phyloP scores from a whole-genome alignment of 345 rosid genomes.

The Populus pruinosa region DNA sequence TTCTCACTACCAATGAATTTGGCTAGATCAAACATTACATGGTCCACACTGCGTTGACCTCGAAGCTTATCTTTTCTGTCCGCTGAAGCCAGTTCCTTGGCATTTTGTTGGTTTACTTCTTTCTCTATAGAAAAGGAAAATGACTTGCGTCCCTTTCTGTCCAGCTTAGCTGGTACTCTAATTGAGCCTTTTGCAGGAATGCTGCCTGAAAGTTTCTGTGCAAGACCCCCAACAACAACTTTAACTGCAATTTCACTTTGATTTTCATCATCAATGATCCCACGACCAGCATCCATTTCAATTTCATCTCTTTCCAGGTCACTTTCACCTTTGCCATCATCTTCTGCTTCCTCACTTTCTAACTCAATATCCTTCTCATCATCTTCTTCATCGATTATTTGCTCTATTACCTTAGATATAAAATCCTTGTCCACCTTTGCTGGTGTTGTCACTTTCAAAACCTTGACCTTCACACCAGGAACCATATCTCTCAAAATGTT shows the following conservation, averaged over 20 bases:
- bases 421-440: conserved; percentile 79
- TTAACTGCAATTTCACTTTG: conserved; percentile 67
- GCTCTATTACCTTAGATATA: conserved; percentile 79
- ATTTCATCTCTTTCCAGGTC: conserved; percentile 51
- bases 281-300: conserved; percentile 47
- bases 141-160: conserved; percentile 47
- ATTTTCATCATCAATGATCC: conserved; percentile 49
- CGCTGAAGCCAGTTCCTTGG: conserved; percentile 40
- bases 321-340: conserved; percentile 50
- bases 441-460: conserved; percentile 71
- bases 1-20: conserved; percentile 79
- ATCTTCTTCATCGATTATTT: conserved; percentile 71
- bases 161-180: conserved; percentile 76
- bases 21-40: conserved; percentile 72
- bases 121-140: conserved; percentile 76
- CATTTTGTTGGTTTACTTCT: conserved; percentile 39
- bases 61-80: conserved; percentile 55
- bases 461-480: conserved; percentile 85
- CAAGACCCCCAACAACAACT: conserved; percentile 73
- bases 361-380: conserved; percentile 60
- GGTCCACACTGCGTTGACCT: conserved; percentile 60
- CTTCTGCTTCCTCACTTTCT: conserved; percentile 57
- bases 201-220: conserved; percentile 53
- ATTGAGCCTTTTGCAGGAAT: conserved; percentile 47
- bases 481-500: conserved; percentile 76